Evolutionary conservation across 306 rosid species (phyloP).

Genomic region (Cajanus cajan): DNA sequence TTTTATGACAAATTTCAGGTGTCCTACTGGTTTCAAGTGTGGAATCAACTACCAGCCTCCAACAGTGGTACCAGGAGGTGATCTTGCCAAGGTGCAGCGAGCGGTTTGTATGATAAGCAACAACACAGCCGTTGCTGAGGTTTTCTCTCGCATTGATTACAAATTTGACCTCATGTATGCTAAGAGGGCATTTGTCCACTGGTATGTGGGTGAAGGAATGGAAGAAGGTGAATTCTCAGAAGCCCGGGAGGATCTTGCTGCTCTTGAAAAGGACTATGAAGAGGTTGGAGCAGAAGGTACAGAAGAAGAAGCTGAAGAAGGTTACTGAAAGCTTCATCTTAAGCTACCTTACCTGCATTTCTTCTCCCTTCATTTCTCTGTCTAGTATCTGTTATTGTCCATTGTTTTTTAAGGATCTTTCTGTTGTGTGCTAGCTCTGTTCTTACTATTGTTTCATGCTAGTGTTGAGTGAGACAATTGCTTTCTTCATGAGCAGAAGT

Average conservation of each 20-base stretch:
- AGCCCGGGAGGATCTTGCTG: constrained; percentile 84
- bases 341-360: neutral
- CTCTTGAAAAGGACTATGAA: constrained; percentile 76
- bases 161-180: constrained; percentile 75
- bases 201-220: constrained; percentile 89
- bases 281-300: constrained; percentile 68
- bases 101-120: constrained; percentile 83
- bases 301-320: constrained; percentile 43
- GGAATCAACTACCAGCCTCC: constrained; percentile 86
- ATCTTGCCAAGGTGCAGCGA: constrained; percentile 76
- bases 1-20: constrained; percentile 45
- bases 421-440: constrained; percentile 18
- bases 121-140: constrained; percentile 71
- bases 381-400: constrained; percentile 6
- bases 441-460: constrained; percentile 16
- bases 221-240: constrained; percentile 86
- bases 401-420: constrained; percentile 1
- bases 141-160: constrained; percentile 64
- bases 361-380: neutral
- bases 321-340: constrained; percentile 30
- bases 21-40: constrained; percentile 90
- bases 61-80: constrained; percentile 75
- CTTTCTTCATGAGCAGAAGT: neutral
- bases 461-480: neutral
- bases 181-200: constrained; percentile 76